Evolutionary conservation across 1,284 basidiomycete species (phyloP).

Genomic region (Tremellales sp.): DNA sequence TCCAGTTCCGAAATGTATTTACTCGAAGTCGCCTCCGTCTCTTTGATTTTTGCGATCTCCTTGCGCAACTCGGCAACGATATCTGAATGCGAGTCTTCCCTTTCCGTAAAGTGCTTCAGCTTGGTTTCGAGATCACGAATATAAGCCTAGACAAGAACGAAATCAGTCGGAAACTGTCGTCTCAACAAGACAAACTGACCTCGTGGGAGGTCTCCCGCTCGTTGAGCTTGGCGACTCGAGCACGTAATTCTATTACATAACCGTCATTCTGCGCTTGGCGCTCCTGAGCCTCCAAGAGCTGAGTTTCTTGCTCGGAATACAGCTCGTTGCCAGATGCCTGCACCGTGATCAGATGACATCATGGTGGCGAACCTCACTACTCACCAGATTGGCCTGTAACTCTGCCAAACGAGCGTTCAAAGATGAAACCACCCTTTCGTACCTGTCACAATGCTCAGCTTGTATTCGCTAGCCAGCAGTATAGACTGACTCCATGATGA

Average conservation of each 20-base stretch:
- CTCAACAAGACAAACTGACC: constrained; percentile 51
- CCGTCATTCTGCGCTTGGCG: constrained; percentile 73
- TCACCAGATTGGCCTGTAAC: constrained; percentile 71
- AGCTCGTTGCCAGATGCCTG: constrained; percentile 63
- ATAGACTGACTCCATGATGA: constrained; percentile 71
- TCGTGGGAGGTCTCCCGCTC: constrained; percentile 85
- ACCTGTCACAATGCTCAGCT: constrained; percentile 48
- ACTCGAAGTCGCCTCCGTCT: constrained; percentile 65
- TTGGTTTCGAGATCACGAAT: constrained; percentile 87
- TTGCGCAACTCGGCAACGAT: constrained; percentile 76
- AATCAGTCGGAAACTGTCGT: constrained; percentile 8
- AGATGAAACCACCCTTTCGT: constrained; percentile 92
- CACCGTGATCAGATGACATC: not conserved
- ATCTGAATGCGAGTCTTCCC: constrained; percentile 66
- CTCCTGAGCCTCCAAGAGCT: constrained; percentile 63
- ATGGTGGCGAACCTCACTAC: constrained; percentile 13
- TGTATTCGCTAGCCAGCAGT: not conserved
- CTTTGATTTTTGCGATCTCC: constrained; percentile 73
- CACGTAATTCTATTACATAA: constrained; percentile 78
- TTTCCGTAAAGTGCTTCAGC: constrained; percentile 76
- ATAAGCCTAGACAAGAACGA: constrained; percentile 66
- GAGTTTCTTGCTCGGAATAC: constrained; percentile 82
- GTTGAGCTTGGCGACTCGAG: constrained; percentile 71
- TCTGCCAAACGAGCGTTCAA: constrained; percentile 86
- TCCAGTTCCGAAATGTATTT: constrained; percentile 90